Evolutionary conservation across 192 early-diverging fungal genomes (phyloP).

Genomic region (Coemansia nantahalensis): DNA sequence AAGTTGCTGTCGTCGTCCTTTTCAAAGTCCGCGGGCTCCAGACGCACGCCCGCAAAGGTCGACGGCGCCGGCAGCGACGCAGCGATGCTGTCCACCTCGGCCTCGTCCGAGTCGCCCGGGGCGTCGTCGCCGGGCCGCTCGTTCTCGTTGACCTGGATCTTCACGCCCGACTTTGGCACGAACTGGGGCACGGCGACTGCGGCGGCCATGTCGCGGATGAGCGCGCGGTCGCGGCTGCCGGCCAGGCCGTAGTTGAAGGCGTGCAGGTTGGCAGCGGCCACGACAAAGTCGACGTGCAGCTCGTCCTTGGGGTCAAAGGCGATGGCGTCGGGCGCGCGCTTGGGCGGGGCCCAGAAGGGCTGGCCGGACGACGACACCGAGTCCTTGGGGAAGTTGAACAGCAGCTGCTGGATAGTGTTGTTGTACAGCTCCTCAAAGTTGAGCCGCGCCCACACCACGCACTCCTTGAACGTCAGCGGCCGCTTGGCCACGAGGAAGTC

Average conservation of each 20-base stretch:
- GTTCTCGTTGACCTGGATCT: slow-evolving; percentile 93
- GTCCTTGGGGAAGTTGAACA: slow-evolving; percentile 97
- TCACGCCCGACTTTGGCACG: slow-evolving; percentile 86
- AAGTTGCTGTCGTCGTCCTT: slow-evolving; percentile 99
- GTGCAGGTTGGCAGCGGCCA: slow-evolving; percentile 88
- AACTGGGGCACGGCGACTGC: slow-evolving; percentile 77
- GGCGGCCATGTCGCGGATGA: slow-evolving; percentile 61
- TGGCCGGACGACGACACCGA: slow-evolving; percentile 83
- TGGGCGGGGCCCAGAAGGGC: slow-evolving; percentile 96
- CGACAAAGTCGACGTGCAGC: slow-evolving; percentile 86
- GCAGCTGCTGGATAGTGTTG: slow-evolving; percentile 90
- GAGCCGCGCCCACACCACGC: slow-evolving; percentile 86
- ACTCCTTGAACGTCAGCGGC: slow-evolving; percentile 87
- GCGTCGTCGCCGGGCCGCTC: slow-evolving; percentile 58
- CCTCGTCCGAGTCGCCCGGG: slow-evolving; percentile 11
- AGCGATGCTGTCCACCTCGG: slow-evolving; percentile 66
- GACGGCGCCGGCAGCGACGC: slow-evolving; percentile 72
- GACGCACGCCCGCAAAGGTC: slow-evolving; percentile 77
- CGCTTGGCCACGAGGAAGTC: slow-evolving; percentile 75
- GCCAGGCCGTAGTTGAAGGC: slow-evolving; percentile 96
- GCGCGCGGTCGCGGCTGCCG: slow-evolving; percentile 71
- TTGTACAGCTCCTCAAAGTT: slow-evolving; percentile 92
- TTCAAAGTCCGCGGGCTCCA: slow-evolving; percentile 94
- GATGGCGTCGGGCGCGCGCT: slow-evolving; percentile 85
- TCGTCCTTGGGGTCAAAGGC: slow-evolving; percentile 68